phyloP scores from a whole-genome alignment of 2,329 filamentous ascomycete genomes.

The Elsinoe perseae region DNA sequence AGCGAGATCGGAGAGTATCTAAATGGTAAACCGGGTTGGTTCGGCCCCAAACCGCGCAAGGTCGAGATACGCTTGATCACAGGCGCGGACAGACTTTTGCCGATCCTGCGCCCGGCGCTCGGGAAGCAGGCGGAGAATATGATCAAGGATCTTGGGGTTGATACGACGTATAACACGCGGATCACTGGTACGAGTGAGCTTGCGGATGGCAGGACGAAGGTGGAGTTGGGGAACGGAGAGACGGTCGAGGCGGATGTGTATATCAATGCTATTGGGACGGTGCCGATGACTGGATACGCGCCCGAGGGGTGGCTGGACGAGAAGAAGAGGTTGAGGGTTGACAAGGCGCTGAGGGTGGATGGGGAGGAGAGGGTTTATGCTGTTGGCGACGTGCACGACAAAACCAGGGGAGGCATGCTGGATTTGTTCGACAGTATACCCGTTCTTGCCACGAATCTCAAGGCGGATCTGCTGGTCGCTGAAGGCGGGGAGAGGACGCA shows the following conservation, averaged over 20 bases:
- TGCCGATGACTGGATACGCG: constrained; percentile 47
- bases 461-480: constrained; percentile 37
- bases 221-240: constrained; percentile 41
- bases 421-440: constrained; percentile 36
- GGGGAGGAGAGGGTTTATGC: constrained; percentile 41
- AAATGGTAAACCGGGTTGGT: constrained; percentile 36
- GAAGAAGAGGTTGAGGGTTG: constrained; percentile 42
- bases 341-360: constrained; percentile 42
- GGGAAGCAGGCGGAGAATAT: constrained; percentile 38
- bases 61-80: constrained; percentile 41
- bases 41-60: constrained; percentile 30
- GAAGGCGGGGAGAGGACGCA: constrained; percentile 17
- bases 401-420: constrained; percentile 36
- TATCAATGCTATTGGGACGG: constrained; percentile 45
- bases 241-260: constrained; percentile 44
- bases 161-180: constrained; percentile 26
- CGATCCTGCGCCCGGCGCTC: constrained; percentile 34
- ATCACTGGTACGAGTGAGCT: constrained; percentile 21
- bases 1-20: constrained; percentile 30
- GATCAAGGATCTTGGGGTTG: constrained; percentile 42
- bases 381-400: constrained; percentile 41
- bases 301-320: constrained; percentile 40
- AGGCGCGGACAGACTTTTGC: constrained; percentile 34
- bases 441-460: constrained; percentile 38
- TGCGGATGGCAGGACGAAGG: constrained; percentile 36